phyloP scores from a whole-genome alignment of 371 early-diverging fungal species.

The Rhizopus delemar region DNA sequence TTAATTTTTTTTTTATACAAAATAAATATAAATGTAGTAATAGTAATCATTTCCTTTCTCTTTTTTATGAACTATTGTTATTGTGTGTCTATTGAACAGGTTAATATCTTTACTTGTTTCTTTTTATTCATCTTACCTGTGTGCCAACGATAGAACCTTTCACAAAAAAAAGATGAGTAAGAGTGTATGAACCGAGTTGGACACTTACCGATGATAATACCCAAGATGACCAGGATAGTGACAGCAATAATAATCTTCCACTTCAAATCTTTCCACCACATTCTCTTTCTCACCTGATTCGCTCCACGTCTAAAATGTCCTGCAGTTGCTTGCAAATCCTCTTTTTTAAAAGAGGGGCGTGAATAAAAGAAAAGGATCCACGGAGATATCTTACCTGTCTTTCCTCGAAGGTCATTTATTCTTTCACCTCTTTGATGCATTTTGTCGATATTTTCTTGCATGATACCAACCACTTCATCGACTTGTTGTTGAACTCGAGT shows the following conservation, averaged over 20 bases:
- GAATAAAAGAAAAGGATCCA: slow-evolving; percentile 44
- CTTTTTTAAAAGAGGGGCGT: slow-evolving; percentile 29
- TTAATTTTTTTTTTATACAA: neutral
- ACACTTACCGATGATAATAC: slow-evolving; percentile 46
- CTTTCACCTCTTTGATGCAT: slow-evolving; percentile 90
- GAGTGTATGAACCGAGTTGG: neutral
- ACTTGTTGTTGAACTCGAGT: slow-evolving; percentile 77
- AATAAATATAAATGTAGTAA: neutral
- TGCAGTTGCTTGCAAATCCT: slow-evolving; percentile 80
- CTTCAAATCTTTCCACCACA: slow-evolving; percentile 97
- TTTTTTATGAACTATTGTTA: slow-evolving; percentile 3
- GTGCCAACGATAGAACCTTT: slow-evolving; percentile 49
- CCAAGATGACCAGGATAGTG: slow-evolving; percentile 71
- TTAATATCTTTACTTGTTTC: neutral
- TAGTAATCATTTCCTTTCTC: neutral
- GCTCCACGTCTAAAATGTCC: slow-evolving; percentile 85
- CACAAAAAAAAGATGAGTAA: neutral
- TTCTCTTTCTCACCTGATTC: slow-evolving; percentile 71
- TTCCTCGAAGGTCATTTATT: slow-evolving; percentile 79
- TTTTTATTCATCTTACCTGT: slow-evolving; percentile 29
- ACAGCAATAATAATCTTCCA: slow-evolving; percentile 84
- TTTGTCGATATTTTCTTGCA: slow-evolving; percentile 94
- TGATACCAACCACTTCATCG: slow-evolving; percentile 92
- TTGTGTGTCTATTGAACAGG: slow-evolving; percentile 1
- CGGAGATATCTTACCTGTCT: slow-evolving; percentile 80